A percentile compares a stretch with the other conserved stretches of the same genome.
phyloP scores from a whole-genome alignment of 2,329 filamentous ascomycete species.

The Pestalotiopsis sp. region DNA sequence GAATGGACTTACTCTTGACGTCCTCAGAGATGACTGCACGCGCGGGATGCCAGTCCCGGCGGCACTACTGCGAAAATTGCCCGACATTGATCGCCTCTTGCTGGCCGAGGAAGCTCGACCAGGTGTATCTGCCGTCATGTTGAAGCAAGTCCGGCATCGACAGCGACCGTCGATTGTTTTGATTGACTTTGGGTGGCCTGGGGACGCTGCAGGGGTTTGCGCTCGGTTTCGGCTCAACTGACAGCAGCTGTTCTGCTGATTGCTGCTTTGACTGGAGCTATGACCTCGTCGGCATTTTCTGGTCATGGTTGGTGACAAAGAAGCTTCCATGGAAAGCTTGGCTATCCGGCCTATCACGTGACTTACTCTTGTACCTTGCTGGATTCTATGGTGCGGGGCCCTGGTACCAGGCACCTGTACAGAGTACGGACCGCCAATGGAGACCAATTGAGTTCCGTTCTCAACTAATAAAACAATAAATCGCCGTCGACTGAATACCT shows the following conservation, averaged over 20 bases:
- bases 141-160: slow-evolving; percentile 8
- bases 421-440: neutral
- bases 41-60: slow-evolving; percentile 27
- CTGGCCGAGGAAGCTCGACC: slow-evolving; percentile 11
- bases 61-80: slow-evolving; percentile 29
- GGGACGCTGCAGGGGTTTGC: slow-evolving; percentile 18
- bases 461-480: neutral
- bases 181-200: slow-evolving; percentile 27
- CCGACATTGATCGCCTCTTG: slow-evolving; percentile 24
- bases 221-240: neutral
- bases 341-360: too few relatives aligned
- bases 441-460: neutral
- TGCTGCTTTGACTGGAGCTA: neutral
- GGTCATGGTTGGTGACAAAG: too few relatives aligned
- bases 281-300: neutral
- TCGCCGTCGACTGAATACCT: neutral
- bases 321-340: too few relatives aligned
- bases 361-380: too few relatives aligned
- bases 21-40: slow-evolving; percentile 22
- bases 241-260: neutral
- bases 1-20: slow-evolving; percentile 30
- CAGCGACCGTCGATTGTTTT: slow-evolving; percentile 15
- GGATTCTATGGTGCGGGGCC: too few relatives aligned
- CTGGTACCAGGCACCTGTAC: too few relatives aligned
- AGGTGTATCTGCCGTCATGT: slow-evolving; percentile 17